Conservation (phyloP, 345 rosid genomes). For the Eucalyptus cloeziana region DNA sequence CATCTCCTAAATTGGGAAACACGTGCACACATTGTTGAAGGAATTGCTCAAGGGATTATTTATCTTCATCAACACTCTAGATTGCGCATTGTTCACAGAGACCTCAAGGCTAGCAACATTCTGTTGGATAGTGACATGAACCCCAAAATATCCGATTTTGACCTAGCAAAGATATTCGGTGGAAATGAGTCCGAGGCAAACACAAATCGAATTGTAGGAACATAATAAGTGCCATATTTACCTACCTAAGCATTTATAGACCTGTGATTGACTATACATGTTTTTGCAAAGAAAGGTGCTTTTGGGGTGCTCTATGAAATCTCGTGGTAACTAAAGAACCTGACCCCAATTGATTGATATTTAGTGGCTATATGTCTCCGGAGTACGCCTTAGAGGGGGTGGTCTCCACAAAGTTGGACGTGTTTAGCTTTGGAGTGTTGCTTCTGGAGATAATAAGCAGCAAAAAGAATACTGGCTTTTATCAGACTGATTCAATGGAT, state of each 20-base stretch:
- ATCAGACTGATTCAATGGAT: neutral
- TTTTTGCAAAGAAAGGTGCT: neutral
- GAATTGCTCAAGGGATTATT: constrained; percentile 35
- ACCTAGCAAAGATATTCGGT: constrained; percentile 12
- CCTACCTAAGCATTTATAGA: neutral
- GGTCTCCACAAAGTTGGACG: constrained; percentile 8
- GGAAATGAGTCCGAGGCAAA: constrained; percentile 7
- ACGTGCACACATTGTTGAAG: constrained; percentile 14
- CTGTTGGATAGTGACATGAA: constrained; percentile 12
- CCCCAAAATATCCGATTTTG: constrained; percentile 27
- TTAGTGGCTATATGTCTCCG: constrained; percentile 3
- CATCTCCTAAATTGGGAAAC: constrained; percentile 6
- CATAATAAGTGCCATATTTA: constrained; percentile 12
- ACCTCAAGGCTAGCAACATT: constrained; percentile 20
- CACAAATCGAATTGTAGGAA: constrained; percentile 31
- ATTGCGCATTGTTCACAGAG: constrained; percentile 31
- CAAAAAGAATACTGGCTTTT: constrained; percentile 12
- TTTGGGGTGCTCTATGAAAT: neutral
- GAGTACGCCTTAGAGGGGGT: constrained; percentile 8
- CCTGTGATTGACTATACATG: neutral
- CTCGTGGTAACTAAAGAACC: neutral
- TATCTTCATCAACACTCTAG: constrained; percentile 45
- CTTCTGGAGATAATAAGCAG: constrained; percentile 10
- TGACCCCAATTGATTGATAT: neutral
- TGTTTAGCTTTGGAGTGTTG: constrained; percentile 14